These are phyloP conservation scores for Xylaria longipes DNA, from an alignment of 495 filamentous ascomycete species.

Conservation along the genomic window DNA sequence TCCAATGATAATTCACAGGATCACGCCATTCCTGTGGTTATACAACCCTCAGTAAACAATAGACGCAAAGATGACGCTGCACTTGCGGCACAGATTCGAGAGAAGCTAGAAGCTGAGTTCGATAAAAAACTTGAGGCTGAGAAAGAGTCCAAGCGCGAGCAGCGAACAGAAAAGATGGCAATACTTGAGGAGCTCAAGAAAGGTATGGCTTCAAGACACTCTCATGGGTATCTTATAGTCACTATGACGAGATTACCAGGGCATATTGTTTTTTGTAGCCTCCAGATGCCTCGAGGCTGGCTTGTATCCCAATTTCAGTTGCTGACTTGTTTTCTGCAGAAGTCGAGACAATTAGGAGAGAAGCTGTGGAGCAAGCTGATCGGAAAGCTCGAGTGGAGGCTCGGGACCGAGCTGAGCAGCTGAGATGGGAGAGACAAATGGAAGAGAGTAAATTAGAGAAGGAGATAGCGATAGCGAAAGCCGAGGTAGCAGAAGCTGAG, in stretches of 20 bases:
- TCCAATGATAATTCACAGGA: not conserved
- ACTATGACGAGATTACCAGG: not conserved
- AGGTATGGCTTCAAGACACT: conserved; percentile 4
- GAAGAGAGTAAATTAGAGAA: conserved; percentile 18
- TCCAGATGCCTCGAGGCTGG: not conserved
- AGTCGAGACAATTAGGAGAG: conserved; percentile 17
- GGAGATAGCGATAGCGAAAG: conserved; percentile 8
- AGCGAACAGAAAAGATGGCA: conserved; percentile 6
- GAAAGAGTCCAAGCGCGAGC: conserved; percentile 9
- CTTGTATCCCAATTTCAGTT: not conserved
- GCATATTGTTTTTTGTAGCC: no score
- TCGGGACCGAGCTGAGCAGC: conserved; percentile 6
- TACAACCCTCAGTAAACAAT: not conserved
- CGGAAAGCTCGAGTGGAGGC: conserved; percentile 20
- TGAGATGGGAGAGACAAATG: conserved; percentile 34
- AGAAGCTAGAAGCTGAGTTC: conserved; percentile 13
- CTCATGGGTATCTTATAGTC: not conserved
- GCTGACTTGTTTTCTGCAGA: not conserved
- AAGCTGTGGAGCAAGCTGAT: conserved; percentile 16
- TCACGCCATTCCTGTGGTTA: not conserved
- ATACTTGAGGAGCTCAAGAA: conserved; percentile 19
- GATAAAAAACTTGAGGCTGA: conserved; percentile 15
- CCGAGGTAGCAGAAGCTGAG: conserved; percentile 36
- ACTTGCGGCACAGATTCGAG: conserved; percentile 2
- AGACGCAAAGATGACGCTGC: not conserved